Conservation (phyloP, 129 eudicot species). For the Chrysanthemum lavandulifolium region DNA sequence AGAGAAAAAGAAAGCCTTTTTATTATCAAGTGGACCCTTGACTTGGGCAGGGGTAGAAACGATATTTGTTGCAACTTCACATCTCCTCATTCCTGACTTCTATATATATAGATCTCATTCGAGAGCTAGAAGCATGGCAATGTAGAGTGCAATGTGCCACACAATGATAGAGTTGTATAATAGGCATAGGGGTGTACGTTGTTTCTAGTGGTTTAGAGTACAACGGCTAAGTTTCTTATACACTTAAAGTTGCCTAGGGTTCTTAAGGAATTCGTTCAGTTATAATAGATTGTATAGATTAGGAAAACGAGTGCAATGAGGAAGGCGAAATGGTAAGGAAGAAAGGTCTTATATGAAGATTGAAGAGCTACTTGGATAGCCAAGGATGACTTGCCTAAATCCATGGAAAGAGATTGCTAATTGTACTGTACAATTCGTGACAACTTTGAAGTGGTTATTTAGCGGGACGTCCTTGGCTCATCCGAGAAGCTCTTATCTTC, state of each 20-base stretch:
- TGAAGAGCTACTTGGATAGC: slow-evolving; percentile 54
- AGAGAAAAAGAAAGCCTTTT: slow-evolving; percentile 6
- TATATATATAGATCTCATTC: slow-evolving; percentile 21
- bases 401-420: slow-evolving; percentile 1
- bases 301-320: slow-evolving; percentile 5
- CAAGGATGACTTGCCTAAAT: slow-evolving; percentile 85
- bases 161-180: not conserved
- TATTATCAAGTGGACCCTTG: slow-evolving; percentile 30
- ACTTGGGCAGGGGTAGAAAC: slow-evolving; percentile 13
- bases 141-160: slow-evolving; percentile 14
- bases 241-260: not conserved
- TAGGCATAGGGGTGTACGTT: not conserved
- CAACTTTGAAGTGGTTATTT: slow-evolving; percentile 32
- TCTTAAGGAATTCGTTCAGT: not conserved
- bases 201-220: not conserved
- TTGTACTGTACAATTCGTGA: slow-evolving; percentile 4
- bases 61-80: slow-evolving; percentile 29
- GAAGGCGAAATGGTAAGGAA: slow-evolving; percentile 14
- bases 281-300: not conserved
- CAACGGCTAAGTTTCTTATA: not conserved
- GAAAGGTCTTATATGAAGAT: slow-evolving; percentile 57
- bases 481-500: slow-evolving; percentile 44
- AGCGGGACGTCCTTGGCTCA: slow-evolving; percentile 43
- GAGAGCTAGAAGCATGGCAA: slow-evolving; percentile 18
- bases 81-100: slow-evolving; percentile 3